Evolutionary conservation across 23 red algal genomes (phyloP).

Genomic region (Gracilaria vermiculophylla): DNA sequence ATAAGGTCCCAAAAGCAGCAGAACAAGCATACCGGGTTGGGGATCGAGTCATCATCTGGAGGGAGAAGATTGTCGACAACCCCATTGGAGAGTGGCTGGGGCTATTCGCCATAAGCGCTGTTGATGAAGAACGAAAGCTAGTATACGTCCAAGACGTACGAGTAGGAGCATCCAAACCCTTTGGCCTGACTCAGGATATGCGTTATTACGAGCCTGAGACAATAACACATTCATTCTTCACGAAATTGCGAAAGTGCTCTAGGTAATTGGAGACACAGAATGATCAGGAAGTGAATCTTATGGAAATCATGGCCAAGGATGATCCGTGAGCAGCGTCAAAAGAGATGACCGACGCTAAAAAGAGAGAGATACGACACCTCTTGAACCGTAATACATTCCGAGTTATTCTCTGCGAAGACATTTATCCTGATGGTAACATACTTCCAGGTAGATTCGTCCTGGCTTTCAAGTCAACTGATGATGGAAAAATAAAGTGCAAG

Average conservation of each 20-base stretch:
- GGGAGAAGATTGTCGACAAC: conserved; percentile 49
- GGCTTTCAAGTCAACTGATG: conserved; percentile 21
- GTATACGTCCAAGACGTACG: conserved; percentile 26
- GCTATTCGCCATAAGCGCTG: background rate
- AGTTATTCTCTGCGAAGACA: conserved; percentile 13
- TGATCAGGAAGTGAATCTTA: background rate
- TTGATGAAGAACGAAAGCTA: conserved; percentile 7
- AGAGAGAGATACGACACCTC: background rate
- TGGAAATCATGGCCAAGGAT: background rate
- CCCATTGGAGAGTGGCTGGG: conserved; percentile 62
- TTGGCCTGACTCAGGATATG: conserved; percentile 44
- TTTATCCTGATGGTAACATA: conserved; percentile 34
- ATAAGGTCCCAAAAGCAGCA: conserved; percentile 10
- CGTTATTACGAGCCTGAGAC: conserved; percentile 10
- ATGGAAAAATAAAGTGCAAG: conserved; percentile 25
- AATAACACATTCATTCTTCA: conserved; percentile 19
- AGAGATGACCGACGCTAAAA: background rate
- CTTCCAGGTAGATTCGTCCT: conserved; percentile 28
- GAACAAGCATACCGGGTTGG: background rate
- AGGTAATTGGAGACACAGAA: background rate
- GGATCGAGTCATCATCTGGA: conserved; percentile 47
- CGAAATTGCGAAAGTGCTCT: background rate
- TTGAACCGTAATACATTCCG: conserved; percentile 20
- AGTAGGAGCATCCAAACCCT: background rate
- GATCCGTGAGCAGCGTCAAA: conserved; percentile 13